Percentiles rank a stretch among this genome's conserved stretches.
These are phyloP conservation scores for Bremia lactucae DNA, from an alignment of 352 stramenopile genomes.

Conservation along the genomic window DNA sequence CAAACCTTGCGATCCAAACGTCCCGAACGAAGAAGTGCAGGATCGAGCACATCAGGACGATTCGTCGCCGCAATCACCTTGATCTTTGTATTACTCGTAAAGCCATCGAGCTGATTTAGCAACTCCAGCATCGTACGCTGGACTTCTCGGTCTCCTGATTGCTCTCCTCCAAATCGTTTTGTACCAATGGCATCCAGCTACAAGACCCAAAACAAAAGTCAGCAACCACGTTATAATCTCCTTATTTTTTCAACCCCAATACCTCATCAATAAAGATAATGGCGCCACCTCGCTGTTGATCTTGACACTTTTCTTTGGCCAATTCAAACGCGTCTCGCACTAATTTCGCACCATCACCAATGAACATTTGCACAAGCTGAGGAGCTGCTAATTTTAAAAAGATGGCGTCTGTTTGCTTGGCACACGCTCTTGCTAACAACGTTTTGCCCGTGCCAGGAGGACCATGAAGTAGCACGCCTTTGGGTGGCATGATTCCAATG, in stretches of 20 bases:
- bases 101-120: constrained; percentile 96
- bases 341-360: constrained; percentile 96
- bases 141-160: constrained; percentile 93
- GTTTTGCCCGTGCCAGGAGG: constrained; percentile 98
- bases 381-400: constrained; percentile 97
- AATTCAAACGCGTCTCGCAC: constrained; percentile 97
- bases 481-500: constrained; percentile 94
- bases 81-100: constrained; percentile 97
- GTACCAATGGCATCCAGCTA: constrained; percentile 96
- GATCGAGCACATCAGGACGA: constrained; percentile 92
- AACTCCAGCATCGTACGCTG: constrained; percentile 99
- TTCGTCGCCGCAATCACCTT: constrained; percentile 99
- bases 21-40: constrained; percentile 90
- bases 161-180: constrained; percentile 96
- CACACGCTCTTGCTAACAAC: constrained; percentile 94
- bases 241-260: too few species aligned
- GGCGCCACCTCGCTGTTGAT: constrained; percentile 82
- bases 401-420: constrained; percentile 97
- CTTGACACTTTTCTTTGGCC: constrained; percentile 89
- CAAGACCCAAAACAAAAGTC: too few species aligned
- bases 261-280: constrained; percentile 99
- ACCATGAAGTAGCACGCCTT: constrained; percentile 95
- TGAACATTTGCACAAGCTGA: constrained; percentile 99
- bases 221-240: too few species aligned
- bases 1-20: constrained; percentile 89